Evolutionary conservation across 371 early-diverging fungal genomes (phyloP).

Genomic region (Mortierella sp.): DNA sequence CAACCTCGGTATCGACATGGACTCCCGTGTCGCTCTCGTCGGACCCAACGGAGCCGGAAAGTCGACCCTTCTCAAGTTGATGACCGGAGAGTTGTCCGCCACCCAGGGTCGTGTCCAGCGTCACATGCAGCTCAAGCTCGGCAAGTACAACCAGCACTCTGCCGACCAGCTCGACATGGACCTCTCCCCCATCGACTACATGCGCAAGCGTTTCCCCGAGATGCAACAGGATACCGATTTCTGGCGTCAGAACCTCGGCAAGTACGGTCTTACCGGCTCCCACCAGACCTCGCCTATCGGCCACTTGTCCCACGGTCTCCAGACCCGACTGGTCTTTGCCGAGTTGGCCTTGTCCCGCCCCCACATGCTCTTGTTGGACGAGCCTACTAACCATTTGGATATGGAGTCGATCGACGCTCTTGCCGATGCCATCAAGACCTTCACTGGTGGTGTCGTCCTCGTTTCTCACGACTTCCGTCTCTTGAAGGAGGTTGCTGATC

Average conservation of each 20-base stretch:
- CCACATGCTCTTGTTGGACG: conserved; percentile 97
- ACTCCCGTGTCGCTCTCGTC: conserved; percentile 94
- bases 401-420: conserved; percentile 98
- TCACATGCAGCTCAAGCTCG: conserved; percentile 93
- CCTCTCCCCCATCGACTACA: conserved; percentile 91
- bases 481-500: conserved; percentile 95
- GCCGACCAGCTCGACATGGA: conserved; percentile 94
- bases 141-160: conserved; percentile 98
- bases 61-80: conserved; percentile 94
- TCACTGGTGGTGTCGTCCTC: conserved; percentile 97
- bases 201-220: conserved; percentile 91
- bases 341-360: conserved; percentile 92
- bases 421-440: conserved; percentile 95
- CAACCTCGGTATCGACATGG: conserved; percentile 96
- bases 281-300: conserved; percentile 93
- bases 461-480: conserved; percentile 99
- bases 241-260: conserved; percentile 94
- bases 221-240: conserved; percentile 78
- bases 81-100: conserved; percentile 88
- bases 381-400: conserved; percentile 96
- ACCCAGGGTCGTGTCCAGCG: conserved; percentile 90
- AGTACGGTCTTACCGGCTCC: conserved; percentile 94
- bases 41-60: conserved; percentile 97
- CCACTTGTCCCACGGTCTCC: conserved; percentile 95
- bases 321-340: conserved; percentile 97